Evolutionary conservation across 2,329 filamentous ascomycete genomes (phyloP), one percentile per base, ranked within the genome.

Genomic region (Alternaria conjuncta): DNA sequence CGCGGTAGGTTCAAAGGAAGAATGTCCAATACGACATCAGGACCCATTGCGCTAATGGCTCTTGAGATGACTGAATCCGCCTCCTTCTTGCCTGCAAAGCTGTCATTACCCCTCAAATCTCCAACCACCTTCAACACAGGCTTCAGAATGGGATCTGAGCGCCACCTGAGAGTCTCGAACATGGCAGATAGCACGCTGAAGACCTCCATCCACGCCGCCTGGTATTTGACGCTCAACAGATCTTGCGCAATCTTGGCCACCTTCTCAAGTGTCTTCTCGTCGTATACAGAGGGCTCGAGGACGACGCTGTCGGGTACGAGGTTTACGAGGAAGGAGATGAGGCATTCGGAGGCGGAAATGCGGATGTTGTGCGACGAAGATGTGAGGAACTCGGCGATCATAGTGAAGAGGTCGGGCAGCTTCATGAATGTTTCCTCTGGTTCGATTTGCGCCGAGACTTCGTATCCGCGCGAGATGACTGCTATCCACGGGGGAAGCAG

Each of bases 401-500:
- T 87, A 59, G 85, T 85, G 79, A 98, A 97, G 0, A 98, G 84
- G 28, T 92, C 90, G 0, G 96, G 94, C 4, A 99, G 83, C 73
- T 96, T 96, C 76, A 92, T 88, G 76, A 98, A 98, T 0, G 94
- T 97, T 59, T 97, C 94, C 59, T 96, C 91, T 3, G 94, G 91
- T 70, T 93, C 90, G 56, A 97, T 86, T 77, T 97, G 93, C 1
- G 94, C 91, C 6, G 93, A 93, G 6, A 98, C 94, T 77, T 97
- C 94, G 80, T 97, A 98, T 7, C 94, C 96, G 79, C 96, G 86
- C 12, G 95, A 97, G 21, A 99, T 82, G 59, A 99, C 96, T 12
- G 96, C 96, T 72, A 99, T 93, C 96, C 96, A 99, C 0, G 96
- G 92, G 1, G 96, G 96, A 4, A 98, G 88, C 30, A 99, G 87